A percentile compares a stretch with the other conserved stretches of the same genome.
These are phyloP conservation scores for Tuber microsphaerosporum DNA, from an alignment of 495 filamentous ascomycete species.

Conservation along the genomic window DNA sequence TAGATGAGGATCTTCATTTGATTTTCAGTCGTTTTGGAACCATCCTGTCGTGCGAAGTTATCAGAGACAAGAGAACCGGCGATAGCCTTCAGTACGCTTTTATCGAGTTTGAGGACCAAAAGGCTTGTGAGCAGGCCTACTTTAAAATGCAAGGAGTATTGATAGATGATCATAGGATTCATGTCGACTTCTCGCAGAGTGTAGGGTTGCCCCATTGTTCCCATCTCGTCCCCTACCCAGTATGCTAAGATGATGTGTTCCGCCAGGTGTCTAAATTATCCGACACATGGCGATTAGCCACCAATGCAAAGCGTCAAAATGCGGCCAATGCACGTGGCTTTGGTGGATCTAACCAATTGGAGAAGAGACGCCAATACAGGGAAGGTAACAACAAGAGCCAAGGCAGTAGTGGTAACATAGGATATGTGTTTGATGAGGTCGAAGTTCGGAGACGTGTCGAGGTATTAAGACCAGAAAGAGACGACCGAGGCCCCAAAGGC, in stretches of 20 bases:
- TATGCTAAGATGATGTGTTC: constrained; percentile 35
- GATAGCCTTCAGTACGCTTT: constrained; percentile 97
- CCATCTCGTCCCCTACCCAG: constrained; percentile 1
- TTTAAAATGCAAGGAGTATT: constrained; percentile 97
- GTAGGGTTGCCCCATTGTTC: constrained; percentile 47
- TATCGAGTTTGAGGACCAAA: constrained; percentile 89
- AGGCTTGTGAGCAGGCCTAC: constrained; percentile 89
- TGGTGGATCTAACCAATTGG: constrained; percentile 76
- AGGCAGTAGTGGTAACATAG: constrained; percentile 52
- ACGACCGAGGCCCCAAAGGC: constrained; percentile 17
- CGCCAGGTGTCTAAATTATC: constrained; percentile 67
- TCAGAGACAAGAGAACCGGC: constrained; percentile 85
- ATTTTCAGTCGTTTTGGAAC: constrained; percentile 96
- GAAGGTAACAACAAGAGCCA: constrained; percentile 54
- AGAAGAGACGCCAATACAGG: constrained; percentile 86
- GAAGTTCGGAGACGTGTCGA: constrained; percentile 49
- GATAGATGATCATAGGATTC: constrained; percentile 95
- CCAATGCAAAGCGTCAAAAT: constrained; percentile 70
- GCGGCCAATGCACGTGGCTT: constrained; percentile 58
- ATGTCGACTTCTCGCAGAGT: constrained; percentile 97
- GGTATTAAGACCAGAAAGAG: constrained; percentile 40
- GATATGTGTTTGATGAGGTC: constrained; percentile 77
- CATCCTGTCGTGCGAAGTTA: constrained; percentile 93
- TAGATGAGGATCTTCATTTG: constrained; percentile 83
- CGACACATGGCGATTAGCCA: constrained; percentile 81